Evolutionary conservation across 495 filamentous ascomycete genomes (phyloP), one percentile per base, ranked within the genome.

Genomic region (Zalerion maritima): DNA sequence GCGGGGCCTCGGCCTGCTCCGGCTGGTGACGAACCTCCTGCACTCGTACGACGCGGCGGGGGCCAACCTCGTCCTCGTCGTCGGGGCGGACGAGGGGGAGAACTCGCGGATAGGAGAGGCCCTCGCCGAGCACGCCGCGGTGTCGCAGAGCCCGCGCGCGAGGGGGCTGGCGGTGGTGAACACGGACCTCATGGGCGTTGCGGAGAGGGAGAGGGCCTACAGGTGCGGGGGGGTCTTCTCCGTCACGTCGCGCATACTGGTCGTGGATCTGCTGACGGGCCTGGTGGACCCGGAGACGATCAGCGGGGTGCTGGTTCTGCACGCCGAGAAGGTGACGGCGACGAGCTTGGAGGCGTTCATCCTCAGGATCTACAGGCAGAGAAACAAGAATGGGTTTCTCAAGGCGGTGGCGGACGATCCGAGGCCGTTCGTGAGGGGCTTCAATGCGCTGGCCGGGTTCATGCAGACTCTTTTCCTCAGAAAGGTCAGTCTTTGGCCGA

Each of bases 341-440:
- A 94, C 87, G 0, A 87, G 84, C 2, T 58, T 81, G 4, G 89
- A 97, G 50, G 87, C 89, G 11, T 97, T 97, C 49, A 94, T 97
- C 34, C 58, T 94, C 25, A 78, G 89, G 18, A 81, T 94, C 24
- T 97, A 81, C 47, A 71, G 89, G 29, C 85, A 94, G 57, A 75
- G 76, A 57, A 97, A 97, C 46, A 91, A 89, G 56, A 58, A 43
- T 16, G 89, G 89, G 10, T 96, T 97, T 41, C 67, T 97, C 12
- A 97, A 96, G 46, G 87, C 91, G 5, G 94, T 97, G 41, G 93
- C 89, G 0, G 89, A 97, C 43, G 81, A 75, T 11, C 89, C 89
- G 0, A 84, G 96, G 52, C 78, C 86, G 2, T 94, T 97, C 39
- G 81, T 81, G 0, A 71, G 72, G 1, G 89, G 86, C 2, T 96